Evolutionary conservation across 2,329 filamentous ascomycete genomes (phyloP), one percentile per base, ranked within the genome.

Genomic region (Paecilomyces sp.): DNA sequence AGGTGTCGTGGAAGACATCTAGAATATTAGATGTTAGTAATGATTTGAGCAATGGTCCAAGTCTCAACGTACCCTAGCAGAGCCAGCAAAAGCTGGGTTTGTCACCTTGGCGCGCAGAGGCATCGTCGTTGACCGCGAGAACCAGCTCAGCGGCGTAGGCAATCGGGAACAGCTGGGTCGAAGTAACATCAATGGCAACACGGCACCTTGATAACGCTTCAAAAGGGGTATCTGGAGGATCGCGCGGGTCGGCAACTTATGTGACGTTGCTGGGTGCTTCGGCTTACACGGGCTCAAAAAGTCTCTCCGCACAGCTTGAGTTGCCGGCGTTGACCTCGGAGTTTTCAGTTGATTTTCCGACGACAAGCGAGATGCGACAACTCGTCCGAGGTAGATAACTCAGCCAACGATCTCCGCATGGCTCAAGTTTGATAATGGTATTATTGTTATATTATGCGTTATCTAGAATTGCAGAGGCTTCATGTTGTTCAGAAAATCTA

Each of bases 101-200:
- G 82, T 77, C 65, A 92, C 82, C 76, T 89, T 93, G 63, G 89
- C 89, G 80, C 86, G 87, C 65, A 96, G 82, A 74, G 91, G 91
- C 91, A 96, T 96, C 60, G 69, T 76, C 63, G 74, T 74, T 62
- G 71, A 69, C 71, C 75, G 75, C 70, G 76, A 79, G 73, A 75
- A 71, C 76, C 76, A 76, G 74, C 77, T 78, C 75, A 75, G 71
- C 75, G 77, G 75, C 65, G 72, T 72, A 58, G 71, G 64, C 61
- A 73, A 69, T 62, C 74, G 73, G 65, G 66, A 68, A 58, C 73
- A 69, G 64, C 68, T 71, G 63, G 70, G 70, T 70, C 76, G 73
- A 63, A 75, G 71, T 67, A 79, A 77, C 77, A 79, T 79, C 65
- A 68, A 72, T 71, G 70, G 62, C 64, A 65, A 66, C 54, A 64